phyloP scores from a whole-genome alignment of 192 early-diverging fungal species.

The Coemansia sp. region DNA sequence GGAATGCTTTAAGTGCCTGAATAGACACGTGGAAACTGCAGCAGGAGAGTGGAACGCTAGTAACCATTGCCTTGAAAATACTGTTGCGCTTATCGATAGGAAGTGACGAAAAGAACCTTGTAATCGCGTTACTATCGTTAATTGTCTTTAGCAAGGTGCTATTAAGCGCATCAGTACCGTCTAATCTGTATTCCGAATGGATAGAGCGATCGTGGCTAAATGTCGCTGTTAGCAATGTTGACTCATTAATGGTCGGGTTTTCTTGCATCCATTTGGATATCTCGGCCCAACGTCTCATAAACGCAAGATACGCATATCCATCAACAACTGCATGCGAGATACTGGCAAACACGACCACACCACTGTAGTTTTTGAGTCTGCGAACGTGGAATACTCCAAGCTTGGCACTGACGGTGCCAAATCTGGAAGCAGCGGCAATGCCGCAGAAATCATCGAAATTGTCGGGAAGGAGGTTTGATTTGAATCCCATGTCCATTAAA shows the following conservation, averaged over 20 bases:
- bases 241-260: no score
- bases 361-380: constrained; percentile 20
- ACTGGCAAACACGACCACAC: constrained; percentile 22
- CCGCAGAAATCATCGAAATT: no score
- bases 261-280: background rate
- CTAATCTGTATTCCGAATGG: background rate
- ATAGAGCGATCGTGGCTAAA: constrained; percentile 1
- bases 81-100: constrained; percentile 8
- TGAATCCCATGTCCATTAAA: no score
- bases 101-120: constrained; percentile 8
- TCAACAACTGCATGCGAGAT: constrained; percentile 17
- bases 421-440: no score
- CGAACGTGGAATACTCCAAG: constrained; percentile 6
- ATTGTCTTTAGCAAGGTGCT: background rate
- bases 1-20: background rate
- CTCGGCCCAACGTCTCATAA: constrained; percentile 27
- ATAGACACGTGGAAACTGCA: constrained; percentile 17
- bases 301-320: constrained; percentile 11
- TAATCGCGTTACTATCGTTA: background rate
- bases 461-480: no score
- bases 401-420: no score
- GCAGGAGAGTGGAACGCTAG: background rate
- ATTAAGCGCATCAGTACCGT: background rate
- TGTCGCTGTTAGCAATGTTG: background rate
- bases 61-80: background rate